Percentiles rank a stretch among this genome's conserved stretches.
Conservation (phyloP, 2,329 filamentous ascomycete genomes). For the Sclerotinia subarctica region DNA sequence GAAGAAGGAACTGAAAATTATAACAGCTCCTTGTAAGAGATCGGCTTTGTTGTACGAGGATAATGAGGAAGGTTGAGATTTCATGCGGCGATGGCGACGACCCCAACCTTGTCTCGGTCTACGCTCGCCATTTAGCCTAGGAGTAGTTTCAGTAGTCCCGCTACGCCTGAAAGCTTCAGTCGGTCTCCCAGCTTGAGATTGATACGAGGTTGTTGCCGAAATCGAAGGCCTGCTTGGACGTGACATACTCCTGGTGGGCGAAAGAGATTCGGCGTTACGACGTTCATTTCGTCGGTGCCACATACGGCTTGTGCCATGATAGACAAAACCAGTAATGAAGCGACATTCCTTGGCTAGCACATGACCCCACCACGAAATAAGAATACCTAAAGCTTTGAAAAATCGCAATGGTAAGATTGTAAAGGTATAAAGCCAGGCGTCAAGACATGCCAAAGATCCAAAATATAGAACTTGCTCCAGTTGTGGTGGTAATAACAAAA, state of each 20-base stretch:
- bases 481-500: slow-evolving; percentile 74
- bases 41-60: slow-evolving; percentile 93
- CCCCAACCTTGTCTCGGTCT: slow-evolving; percentile 36
- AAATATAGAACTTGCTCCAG: slow-evolving; percentile 85
- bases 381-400: slow-evolving; percentile 70
- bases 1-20: slow-evolving; percentile 78
- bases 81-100: slow-evolving; percentile 65
- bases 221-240: slow-evolving; percentile 29
- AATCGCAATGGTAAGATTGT: slow-evolving; percentile 93
- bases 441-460: slow-evolving; percentile 84
- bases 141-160: slow-evolving; percentile 25
- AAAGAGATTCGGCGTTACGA: slow-evolving; percentile 36
- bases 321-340: slow-evolving; percentile 74
- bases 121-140: slow-evolving; percentile 30
- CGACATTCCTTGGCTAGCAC: slow-evolving; percentile 67
- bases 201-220: slow-evolving; percentile 33
- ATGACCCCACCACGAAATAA: slow-evolving; percentile 74
- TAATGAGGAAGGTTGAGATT: slow-evolving; percentile 80
- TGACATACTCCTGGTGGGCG: slow-evolving; percentile 35
- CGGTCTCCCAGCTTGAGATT: slow-evolving; percentile 27
- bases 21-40: slow-evolving; percentile 83
- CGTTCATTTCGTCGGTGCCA: slow-evolving; percentile 59
- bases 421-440: slow-evolving; percentile 95
- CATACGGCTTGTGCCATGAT: slow-evolving; percentile 73
- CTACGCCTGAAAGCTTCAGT: slow-evolving; percentile 24